Conservation (phyloP, 2,329 filamentous ascomycete species). For the Xylogone sp. region DNA sequence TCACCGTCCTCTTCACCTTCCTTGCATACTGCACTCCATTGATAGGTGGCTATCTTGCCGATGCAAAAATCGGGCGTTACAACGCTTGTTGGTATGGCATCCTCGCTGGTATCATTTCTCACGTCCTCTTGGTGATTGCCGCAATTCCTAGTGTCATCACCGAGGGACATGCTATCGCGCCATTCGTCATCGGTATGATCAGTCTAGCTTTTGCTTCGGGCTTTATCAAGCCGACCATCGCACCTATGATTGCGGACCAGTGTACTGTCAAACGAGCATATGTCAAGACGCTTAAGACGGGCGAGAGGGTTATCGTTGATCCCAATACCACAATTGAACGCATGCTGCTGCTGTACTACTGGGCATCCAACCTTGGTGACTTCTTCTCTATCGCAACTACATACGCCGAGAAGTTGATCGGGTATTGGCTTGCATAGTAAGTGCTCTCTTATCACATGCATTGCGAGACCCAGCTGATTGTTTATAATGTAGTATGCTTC, state of each 20-base stretch:
- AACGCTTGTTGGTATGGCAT: conserved; percentile 53
- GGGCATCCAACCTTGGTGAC: conserved; percentile 51
- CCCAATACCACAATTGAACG: conserved; percentile 28
- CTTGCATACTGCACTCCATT: conserved; percentile 37
- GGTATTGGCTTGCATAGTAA: conserved; percentile 44
- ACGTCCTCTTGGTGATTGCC: conserved; percentile 50
- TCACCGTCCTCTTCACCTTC: conserved; percentile 36
- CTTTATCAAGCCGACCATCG: conserved; percentile 39
- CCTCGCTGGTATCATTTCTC: conserved; percentile 45
- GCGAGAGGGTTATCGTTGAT: conserved; percentile 29
- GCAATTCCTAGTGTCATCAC: conserved; percentile 43
- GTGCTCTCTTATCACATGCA: conserved; percentile 37
- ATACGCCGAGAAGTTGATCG: conserved; percentile 49
- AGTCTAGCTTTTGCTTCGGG: conserved; percentile 42
- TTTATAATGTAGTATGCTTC: conserved; percentile 23
- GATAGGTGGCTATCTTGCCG: conserved; percentile 52
- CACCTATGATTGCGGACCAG: conserved; percentile 30
- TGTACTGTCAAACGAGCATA: conserved; percentile 20
- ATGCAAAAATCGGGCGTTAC: conserved; percentile 57
- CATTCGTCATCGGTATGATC: conserved; percentile 48
- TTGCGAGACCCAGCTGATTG: conserved; percentile 26
- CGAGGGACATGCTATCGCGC: conserved; percentile 41
- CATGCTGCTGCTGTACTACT: conserved; percentile 41
- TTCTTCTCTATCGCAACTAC: conserved; percentile 39
- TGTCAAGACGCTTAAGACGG: conserved; percentile 20